These are phyloP conservation scores for Fonsecaea nubica DNA, from an alignment of 2,329 filamentous ascomycete genomes.

Conservation along the genomic window DNA sequence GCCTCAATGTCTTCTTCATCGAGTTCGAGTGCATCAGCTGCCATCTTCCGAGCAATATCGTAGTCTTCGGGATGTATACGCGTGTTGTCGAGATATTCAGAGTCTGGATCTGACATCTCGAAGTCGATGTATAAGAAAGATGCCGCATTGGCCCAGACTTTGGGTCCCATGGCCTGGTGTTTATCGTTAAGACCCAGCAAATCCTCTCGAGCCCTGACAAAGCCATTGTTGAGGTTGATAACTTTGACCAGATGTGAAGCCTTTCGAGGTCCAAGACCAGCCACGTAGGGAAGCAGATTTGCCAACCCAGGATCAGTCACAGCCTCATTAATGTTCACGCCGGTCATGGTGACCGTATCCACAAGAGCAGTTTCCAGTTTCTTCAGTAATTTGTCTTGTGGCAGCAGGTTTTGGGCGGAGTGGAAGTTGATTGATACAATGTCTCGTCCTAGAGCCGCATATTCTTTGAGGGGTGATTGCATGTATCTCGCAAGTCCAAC, in stretches of 20 bases:
- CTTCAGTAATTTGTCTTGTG: conserved; percentile 83
- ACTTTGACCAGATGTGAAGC: conserved; percentile 84
- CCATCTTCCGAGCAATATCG: conserved; percentile 97
- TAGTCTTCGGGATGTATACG: conserved; percentile 98
- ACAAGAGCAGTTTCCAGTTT: conserved; percentile 96
- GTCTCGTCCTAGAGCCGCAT: conserved; percentile 88
- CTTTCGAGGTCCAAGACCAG: conserved; percentile 90
- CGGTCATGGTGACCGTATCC: conserved; percentile 96
- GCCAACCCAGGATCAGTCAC: conserved; percentile 80
- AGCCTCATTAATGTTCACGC: conserved; percentile 93
- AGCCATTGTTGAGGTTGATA: conserved; percentile 87
- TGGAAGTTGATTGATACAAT: conserved; percentile 87
- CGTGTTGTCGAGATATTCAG: conserved; percentile 94
- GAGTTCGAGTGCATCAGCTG: conserved; percentile 91
- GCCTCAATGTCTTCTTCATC: conserved; percentile 98
- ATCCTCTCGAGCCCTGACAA: conserved; percentile 82
- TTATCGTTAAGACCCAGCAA: conserved; percentile 86
- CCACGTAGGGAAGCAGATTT: conserved; percentile 87
- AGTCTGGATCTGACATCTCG: conserved; percentile 78
- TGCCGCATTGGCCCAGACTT: conserved; percentile 95
- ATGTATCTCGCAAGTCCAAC: conserved; percentile 88
- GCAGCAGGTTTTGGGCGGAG: conserved; percentile 84
- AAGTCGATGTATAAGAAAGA: conserved; percentile 93
- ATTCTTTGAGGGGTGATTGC: conserved; percentile 95
- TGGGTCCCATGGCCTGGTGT: conserved; percentile 81